These are phyloP conservation scores for Colletotrichum spinosum DNA, from an alignment of 2,329 filamentous ascomycete species.

Conservation along the genomic window DNA sequence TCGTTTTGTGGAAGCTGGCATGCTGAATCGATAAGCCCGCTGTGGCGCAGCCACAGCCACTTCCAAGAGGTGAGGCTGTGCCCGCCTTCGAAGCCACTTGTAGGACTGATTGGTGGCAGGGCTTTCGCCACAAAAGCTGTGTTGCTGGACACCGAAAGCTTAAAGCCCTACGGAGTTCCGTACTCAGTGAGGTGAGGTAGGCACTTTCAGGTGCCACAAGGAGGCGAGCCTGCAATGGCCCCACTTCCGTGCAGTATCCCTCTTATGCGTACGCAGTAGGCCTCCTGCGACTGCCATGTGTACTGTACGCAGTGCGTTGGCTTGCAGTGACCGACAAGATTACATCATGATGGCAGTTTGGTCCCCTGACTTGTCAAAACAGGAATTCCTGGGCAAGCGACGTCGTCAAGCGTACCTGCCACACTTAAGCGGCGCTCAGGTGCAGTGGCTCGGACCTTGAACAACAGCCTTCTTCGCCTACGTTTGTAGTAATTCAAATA, in stretches of 20 bases:
- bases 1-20: too few relatives aligned
- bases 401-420: neutral
- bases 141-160: too few relatives aligned
- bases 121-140: too few relatives aligned
- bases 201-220: too few relatives aligned
- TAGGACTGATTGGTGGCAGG: too few relatives aligned
- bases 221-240: constrained; percentile 18
- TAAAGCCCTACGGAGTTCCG: too few relatives aligned
- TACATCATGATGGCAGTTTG: constrained; percentile 33
- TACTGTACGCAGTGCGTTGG: constrained; percentile 22
- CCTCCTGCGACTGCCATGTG: constrained; percentile 19
- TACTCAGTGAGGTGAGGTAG: too few relatives aligned
- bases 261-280: constrained; percentile 11
- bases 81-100: too few relatives aligned
- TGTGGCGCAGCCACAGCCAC: too few relatives aligned
- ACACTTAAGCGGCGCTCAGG: constrained; percentile 18
- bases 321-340: constrained; percentile 35
- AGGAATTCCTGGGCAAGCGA: constrained; percentile 31
- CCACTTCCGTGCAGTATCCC: constrained; percentile 7
- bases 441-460: constrained; percentile 22
- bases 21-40: too few relatives aligned
- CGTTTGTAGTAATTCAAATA: constrained; percentile 4
- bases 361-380: constrained; percentile 37
- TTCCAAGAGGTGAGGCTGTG: too few relatives aligned
- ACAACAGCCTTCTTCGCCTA: neutral